phyloP scores from a whole-genome alignment of 2,329 filamentous ascomycete genomes.

The Metarhizium rileyi region DNA sequence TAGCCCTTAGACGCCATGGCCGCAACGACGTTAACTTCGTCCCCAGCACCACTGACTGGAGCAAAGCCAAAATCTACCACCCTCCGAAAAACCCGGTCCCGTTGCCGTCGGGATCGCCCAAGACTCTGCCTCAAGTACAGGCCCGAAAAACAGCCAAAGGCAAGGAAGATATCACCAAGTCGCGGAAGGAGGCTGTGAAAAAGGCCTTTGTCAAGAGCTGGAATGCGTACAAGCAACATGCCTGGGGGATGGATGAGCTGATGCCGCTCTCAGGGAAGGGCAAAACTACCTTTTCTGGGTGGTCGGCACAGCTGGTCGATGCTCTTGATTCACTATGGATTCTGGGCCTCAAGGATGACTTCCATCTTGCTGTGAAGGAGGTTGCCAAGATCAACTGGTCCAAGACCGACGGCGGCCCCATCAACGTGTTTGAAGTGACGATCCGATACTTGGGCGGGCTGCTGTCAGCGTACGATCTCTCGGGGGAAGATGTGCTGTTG shows the following conservation, averaged over 20 bases:
- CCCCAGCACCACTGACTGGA: conserved; percentile 30
- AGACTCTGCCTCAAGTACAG: conserved; percentile 34
- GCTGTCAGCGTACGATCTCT: conserved; percentile 42
- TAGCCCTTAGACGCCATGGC: conserved; percentile 9
- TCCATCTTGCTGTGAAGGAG: conserved; percentile 37
- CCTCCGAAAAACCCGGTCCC: conserved; percentile 21
- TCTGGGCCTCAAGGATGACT: conserved; percentile 48
- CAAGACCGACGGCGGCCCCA: conserved; percentile 30
- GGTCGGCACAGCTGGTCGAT: conserved; percentile 51
- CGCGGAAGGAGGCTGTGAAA: conserved; percentile 28
- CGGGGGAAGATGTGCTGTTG: conserved; percentile 34
- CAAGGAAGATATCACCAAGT: conserved; percentile 24
- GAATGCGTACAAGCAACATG: conserved; percentile 42
- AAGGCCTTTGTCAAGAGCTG: conserved; percentile 35
- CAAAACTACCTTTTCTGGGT: conserved; percentile 40
- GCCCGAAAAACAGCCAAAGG: conserved; percentile 22
- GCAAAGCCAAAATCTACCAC: conserved; percentile 21
- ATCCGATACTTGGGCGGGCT: conserved; percentile 45
- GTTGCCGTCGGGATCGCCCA: conserved; percentile 25
- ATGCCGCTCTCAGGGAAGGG: conserved; percentile 37
- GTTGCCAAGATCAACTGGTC: conserved; percentile 46
- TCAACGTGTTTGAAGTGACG: conserved; percentile 55
- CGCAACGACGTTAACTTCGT: conserved; percentile 20
- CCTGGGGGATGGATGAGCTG: conserved; percentile 49
- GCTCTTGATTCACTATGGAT: conserved; percentile 50